Conservation (phyloP, 2,329 filamentous ascomycete species). For the Sporothrix mexicana region DNA sequence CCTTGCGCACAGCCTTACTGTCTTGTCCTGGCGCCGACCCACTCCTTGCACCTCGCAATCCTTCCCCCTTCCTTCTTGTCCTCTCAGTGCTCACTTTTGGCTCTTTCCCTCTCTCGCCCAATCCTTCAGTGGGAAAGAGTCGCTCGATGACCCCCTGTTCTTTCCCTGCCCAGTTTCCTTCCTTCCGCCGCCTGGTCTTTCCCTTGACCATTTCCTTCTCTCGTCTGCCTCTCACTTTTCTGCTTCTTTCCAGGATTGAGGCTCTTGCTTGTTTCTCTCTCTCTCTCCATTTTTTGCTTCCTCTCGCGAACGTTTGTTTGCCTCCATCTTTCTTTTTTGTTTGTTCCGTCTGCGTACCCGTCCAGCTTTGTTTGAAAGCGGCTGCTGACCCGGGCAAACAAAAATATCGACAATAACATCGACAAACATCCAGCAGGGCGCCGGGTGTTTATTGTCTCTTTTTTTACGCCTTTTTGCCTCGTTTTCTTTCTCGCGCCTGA, state of each 20-base stretch:
- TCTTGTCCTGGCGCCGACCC: conserved; percentile 17
- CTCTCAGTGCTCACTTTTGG: not conserved
- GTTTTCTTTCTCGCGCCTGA: not conserved
- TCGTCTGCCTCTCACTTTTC: not conserved
- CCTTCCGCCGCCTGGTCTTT: conserved; percentile 6
- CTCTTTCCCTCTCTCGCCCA: not conserved
- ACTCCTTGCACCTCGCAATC: conserved; percentile 9
- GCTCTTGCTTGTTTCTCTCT: conserved; percentile 3
- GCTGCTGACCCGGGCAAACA: not conserved
- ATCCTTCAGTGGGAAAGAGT: not conserved
- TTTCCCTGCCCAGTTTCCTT: not conserved
- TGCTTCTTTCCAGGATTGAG: not conserved
- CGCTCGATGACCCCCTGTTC: not conserved
- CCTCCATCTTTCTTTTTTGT: not conserved
- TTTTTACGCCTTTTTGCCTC: not conserved
- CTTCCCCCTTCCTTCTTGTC: conserved; percentile 20
- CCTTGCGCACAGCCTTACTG: conserved; percentile 28
- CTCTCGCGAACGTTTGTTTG: not conserved
- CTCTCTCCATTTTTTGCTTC: not conserved
- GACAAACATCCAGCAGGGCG: not conserved
- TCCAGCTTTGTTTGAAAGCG: not conserved
- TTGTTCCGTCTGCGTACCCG: not conserved
- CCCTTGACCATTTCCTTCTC: not conserved
- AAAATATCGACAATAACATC: not conserved
- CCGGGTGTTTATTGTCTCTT: not conserved